Evolutionary conservation across 2,329 filamentous ascomycete genomes (phyloP).

Genomic region (Claviceps pazoutovae): DNA sequence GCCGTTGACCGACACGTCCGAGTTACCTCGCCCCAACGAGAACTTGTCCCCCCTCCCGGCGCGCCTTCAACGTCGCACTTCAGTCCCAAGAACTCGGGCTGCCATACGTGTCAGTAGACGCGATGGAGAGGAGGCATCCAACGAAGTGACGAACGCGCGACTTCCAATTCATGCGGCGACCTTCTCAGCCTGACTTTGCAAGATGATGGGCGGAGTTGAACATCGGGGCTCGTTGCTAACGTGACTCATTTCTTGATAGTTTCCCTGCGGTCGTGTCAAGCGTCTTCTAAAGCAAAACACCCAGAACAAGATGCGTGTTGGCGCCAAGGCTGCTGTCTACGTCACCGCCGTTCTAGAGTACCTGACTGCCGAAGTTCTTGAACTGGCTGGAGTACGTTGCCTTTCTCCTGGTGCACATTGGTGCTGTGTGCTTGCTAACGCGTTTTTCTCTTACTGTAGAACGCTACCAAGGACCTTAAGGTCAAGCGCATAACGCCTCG

Average conservation of each 20-base stretch:
- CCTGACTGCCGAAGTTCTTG: constrained; percentile 91
- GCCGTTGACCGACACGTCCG: neutral
- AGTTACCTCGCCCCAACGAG: neutral
- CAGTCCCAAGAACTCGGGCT: neutral
- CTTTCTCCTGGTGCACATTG: neutral
- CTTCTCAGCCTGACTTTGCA: neutral
- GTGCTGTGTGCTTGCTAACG: neutral
- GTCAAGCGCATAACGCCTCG: constrained; percentile 99
- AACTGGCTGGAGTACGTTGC: constrained; percentile 67
- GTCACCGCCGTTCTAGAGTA: constrained; percentile 97
- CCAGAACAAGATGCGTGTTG: constrained; percentile 99
- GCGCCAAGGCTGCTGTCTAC: constrained; percentile 96
- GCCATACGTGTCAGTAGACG: too few relatives aligned
- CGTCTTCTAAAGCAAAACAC: constrained; percentile 99
- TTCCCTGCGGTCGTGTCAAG: constrained; percentile 99
- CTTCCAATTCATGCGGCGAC: neutral
- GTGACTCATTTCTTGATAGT: constrained; percentile 37
- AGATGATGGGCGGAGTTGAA: neutral
- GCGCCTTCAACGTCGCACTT: neutral
- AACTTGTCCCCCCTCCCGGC: neutral
- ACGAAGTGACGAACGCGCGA: neutral
- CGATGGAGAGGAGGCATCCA: neutral
- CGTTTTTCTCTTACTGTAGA: constrained; percentile 30
- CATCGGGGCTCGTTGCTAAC: neutral
- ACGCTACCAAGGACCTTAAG: constrained; percentile 98